These are phyloP conservation scores for Aspergillus phoenicis DNA, from an alignment of 2,329 filamentous ascomycete species.

Conservation along the genomic window DNA sequence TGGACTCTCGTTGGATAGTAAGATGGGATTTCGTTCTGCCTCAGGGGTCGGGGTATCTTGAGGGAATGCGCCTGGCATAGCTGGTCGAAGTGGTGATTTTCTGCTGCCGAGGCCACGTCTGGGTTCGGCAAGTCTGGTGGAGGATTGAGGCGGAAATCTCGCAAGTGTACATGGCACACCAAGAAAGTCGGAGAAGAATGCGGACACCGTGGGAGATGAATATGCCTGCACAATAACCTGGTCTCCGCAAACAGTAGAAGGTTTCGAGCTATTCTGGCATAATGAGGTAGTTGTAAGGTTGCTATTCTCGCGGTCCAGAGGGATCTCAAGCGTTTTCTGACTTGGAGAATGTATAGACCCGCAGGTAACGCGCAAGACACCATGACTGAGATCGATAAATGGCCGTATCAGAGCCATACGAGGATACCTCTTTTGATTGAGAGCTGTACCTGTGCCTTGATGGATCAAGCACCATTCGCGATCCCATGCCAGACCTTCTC, in stretches of 20 bases:
- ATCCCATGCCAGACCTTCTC: conserved; percentile 89
- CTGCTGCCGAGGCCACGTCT: conserved; percentile 55
- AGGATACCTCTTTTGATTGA: conserved; percentile 87
- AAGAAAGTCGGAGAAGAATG: conserved; percentile 76
- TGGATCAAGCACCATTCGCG: conserved; percentile 95
- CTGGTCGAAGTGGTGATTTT: conserved; percentile 16
- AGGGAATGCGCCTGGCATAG: conserved; percentile 59
- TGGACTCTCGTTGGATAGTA: conserved; percentile 90
- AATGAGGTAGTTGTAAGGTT: conserved; percentile 69
- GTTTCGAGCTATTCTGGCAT: conserved; percentile 38
- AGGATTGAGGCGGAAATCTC: conserved; percentile 73
- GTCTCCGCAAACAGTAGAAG: conserved; percentile 82
- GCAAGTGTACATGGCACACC: conserved; percentile 81
- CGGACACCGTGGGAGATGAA: conserved; percentile 63
- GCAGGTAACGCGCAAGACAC: conserved; percentile 62
- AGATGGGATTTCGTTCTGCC: conserved; percentile 60
- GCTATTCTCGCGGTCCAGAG: conserved; percentile 36
- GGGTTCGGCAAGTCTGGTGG: conserved; percentile 70
- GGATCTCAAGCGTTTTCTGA: conserved; percentile 38
- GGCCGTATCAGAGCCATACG: conserved; percentile 84
- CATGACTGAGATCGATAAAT: conserved; percentile 67
- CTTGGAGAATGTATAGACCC: conserved; percentile 39
- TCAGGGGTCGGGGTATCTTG: conserved; percentile 50
- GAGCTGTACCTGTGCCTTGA: conserved; percentile 75
- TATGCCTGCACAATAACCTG: conserved; percentile 72